phyloP scores from a whole-genome alignment of 2,329 filamentous ascomycete genomes.

The Sporothrix humicola region DNA sequence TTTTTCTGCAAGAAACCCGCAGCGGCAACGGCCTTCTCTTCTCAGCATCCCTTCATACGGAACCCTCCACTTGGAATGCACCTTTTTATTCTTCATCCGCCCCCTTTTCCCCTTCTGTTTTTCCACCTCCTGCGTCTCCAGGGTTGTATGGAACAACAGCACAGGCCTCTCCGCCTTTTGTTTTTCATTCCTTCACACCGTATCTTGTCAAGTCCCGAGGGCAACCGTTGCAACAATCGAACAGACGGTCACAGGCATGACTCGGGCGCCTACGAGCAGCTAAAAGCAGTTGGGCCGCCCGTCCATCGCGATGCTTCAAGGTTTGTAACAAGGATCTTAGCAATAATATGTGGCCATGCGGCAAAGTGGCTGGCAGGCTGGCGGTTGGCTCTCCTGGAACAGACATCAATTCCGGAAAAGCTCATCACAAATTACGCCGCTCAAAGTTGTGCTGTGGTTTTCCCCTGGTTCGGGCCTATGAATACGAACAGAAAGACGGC shows the following conservation, averaged over 20 bases:
- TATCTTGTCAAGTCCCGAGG: constrained; percentile 8
- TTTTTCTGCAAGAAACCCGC: not conserved
- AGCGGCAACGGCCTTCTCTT: not conserved
- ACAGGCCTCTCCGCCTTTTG: constrained; percentile 23
- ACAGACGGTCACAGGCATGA: constrained; percentile 14
- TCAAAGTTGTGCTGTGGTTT: constrained; percentile 1
- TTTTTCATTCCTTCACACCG: not conserved
- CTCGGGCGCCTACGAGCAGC: constrained; percentile 6
- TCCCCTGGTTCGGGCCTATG: not conserved
- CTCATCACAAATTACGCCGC: constrained; percentile 3
- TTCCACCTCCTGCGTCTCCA: not conserved
- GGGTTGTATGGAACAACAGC: not conserved
- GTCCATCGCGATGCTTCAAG: not conserved
- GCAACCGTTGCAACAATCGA: constrained; percentile 19
- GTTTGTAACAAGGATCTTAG: not conserved
- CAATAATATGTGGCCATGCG: not conserved
- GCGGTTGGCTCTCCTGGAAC: not conserved
- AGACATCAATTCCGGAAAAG: constrained; percentile 24
- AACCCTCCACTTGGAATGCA: constrained; percentile 27
- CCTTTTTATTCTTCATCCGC: constrained; percentile 11
- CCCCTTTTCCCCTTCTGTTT: constrained; percentile 8
- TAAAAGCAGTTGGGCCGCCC: not conserved
- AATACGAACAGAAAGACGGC: constrained; percentile 5
- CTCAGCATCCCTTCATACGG: constrained; percentile 8
- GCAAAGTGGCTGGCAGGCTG: not conserved